phyloP scores from a whole-genome alignment of 164 flowering plant species.

The Chloranthus sessilifolius region DNA sequence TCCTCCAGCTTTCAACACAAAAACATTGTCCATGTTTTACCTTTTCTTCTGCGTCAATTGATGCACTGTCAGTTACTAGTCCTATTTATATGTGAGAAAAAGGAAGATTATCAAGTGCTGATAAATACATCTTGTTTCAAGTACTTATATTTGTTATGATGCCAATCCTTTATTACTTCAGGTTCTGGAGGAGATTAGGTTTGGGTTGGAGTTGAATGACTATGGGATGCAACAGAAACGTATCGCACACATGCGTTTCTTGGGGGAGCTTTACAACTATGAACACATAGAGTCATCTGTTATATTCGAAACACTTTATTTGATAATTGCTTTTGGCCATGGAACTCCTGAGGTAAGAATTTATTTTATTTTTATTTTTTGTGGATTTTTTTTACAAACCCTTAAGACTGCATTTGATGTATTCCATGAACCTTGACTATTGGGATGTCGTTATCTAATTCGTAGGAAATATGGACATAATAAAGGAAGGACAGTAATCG shows the following conservation, averaged over 20 bases:
- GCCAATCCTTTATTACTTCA: conserved; percentile 24
- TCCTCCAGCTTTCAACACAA: no score
- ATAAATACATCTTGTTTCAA: no score
- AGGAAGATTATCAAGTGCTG: no score
- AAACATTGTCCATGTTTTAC: no score
- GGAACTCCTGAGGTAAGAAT: conserved; percentile 77
- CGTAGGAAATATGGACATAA: no score
- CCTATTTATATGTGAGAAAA: no score
- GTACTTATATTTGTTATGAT: no score
- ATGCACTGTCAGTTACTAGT: no score
- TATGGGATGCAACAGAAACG: conserved; percentile 93
- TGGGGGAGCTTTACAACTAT: conserved; percentile 97
- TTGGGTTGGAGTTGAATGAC: conserved; percentile 87
- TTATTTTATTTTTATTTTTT: not conserved
- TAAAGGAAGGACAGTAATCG: no score
- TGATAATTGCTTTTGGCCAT: conserved; percentile 88
- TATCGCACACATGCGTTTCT: conserved; percentile 85
- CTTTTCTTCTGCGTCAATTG: no score
- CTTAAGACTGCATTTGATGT: not conserved
- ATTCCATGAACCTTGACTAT: not conserved
- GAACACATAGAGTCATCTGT: conserved; percentile 94
- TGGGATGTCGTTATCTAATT: not conserved
- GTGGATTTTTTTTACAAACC: no score
- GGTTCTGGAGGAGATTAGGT: conserved; percentile 91
- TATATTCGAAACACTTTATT: conserved; percentile 85